Evolutionary conservation across 108 stramenopile genomes (phyloP).

Genomic region (Nitzschia inconspicua): DNA sequence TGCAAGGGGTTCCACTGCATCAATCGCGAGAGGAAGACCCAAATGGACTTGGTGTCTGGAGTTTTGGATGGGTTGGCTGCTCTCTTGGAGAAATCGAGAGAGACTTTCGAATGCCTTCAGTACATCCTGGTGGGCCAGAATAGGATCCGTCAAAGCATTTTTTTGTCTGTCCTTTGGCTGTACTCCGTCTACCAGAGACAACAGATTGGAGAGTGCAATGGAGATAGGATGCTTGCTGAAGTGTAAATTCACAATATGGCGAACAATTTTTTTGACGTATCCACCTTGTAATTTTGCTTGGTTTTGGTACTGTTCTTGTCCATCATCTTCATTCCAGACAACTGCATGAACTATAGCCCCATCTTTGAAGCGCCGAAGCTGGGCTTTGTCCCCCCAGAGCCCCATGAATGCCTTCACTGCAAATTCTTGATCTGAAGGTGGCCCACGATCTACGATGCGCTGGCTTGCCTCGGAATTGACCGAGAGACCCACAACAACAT

Average conservation of each 20-base stretch:
- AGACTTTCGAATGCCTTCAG: conserved; percentile 69
- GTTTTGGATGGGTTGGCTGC: conserved; percentile 19
- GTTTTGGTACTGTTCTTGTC: conserved; percentile 35
- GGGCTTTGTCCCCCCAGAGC: conserved; percentile 76
- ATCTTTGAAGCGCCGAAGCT: conserved; percentile 82
- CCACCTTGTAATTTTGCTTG: conserved; percentile 64
- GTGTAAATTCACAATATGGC: conserved; percentile 64
- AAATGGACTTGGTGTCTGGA: conserved; percentile 26
- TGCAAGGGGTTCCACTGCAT: conserved; percentile 77
- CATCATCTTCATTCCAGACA: conserved; percentile 62
- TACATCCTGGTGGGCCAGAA: conserved; percentile 57
- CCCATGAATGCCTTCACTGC: conserved; percentile 55
- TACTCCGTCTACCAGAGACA: conserved; percentile 64
- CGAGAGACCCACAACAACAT: conserved; percentile 51
- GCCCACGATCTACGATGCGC: conserved; percentile 79
- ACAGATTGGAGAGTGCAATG: conserved; percentile 57
- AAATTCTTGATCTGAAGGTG: conserved; percentile 61
- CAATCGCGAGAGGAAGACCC: conserved; percentile 74
- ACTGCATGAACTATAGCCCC: conserved; percentile 90
- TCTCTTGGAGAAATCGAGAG: conserved; percentile 62
- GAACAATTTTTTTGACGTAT: conserved; percentile 68
- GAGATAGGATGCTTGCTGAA: conserved; percentile 21
- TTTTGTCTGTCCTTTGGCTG: background rate
- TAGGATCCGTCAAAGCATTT: conserved; percentile 14
- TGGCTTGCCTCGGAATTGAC: conserved; percentile 65